phyloP scores from a whole-genome alignment of 1,139 yeast species.

The Torulaspora pretoriensis region DNA sequence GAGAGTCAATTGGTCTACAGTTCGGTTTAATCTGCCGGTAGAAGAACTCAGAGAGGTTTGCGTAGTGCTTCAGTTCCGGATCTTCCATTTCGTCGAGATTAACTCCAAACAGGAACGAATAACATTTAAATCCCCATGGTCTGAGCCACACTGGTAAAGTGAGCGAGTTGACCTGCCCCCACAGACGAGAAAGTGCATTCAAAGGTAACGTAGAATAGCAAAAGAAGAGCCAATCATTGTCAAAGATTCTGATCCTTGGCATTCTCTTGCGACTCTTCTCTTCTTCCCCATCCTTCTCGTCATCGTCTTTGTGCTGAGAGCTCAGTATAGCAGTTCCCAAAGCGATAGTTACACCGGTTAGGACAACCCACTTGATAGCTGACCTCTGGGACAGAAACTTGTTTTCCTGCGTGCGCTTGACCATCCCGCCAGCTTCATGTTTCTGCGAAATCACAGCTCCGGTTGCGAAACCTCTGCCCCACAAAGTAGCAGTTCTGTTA shows the following conservation, averaged over 20 bases:
- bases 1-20: constrained; percentile 65
- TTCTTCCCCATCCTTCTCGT: constrained; percentile 33
- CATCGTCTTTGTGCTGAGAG: constrained; percentile 24
- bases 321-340: constrained; percentile 28
- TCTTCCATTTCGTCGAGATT: constrained; percentile 86
- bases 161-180: constrained; percentile 89
- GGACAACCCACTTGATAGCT: constrained; percentile 46
- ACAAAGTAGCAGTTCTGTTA: constrained; percentile 27
- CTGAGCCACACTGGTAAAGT: constrained; percentile 87
- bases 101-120: constrained; percentile 80
- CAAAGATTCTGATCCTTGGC: constrained; percentile 40
- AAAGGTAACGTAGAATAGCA: constrained; percentile 88
- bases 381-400: constrained; percentile 6
- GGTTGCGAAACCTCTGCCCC: constrained; percentile 27
- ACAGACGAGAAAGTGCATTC: constrained; percentile 82
- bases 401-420: constrained; percentile 3
- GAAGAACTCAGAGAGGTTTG: constrained; percentile 85
- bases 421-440: constrained; percentile 15
- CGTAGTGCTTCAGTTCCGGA: constrained; percentile 67
- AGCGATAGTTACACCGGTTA: constrained; percentile 33
- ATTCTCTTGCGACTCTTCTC: constrained; percentile 46
- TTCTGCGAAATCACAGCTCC: constrained; percentile 11
- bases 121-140: constrained; percentile 73
- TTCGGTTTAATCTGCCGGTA: constrained; percentile 79
- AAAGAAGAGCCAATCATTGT: constrained; percentile 79